Base-by-base conservation (phyloP, 2,329 filamentous ascomycete genomes). In the Apiospora kogelbergensis region DNA sequence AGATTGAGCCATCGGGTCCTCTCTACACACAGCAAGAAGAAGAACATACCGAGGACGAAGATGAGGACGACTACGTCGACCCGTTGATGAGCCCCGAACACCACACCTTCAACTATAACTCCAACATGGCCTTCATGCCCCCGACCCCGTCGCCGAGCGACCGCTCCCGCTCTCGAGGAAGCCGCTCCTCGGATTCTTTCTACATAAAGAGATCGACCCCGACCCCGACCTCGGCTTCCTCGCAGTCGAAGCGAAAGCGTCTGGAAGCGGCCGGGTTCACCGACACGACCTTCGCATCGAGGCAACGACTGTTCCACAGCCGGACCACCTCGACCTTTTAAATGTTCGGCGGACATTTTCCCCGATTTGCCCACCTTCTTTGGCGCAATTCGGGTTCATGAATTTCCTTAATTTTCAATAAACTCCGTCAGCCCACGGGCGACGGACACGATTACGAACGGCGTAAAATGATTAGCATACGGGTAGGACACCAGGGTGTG, bases 1-100 rank as follows among this genome's bases (percentile, higher is more conserved):
- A 74, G 64, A 76, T 76, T 68, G 73, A 76, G 65, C 74, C 74
- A 3, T 63, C 68, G 26, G 74, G 73, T 17, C 70, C 72, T 17
- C 42, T 74, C 3, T 46, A 68, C 68, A 0, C 40, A 67, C n/a
- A 67, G 42, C 63, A 33, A 33, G 33, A 33, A 48, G 42, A 24
- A 22, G 73, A 66, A 22, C 68, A 69, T 20, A 70, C 70, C 44
- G 69, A 48, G 2, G 68, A 67, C 2, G 45, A 46, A 13, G 44
- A 68, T 66, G 0, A 33, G 67, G 26, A 48, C 67, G 57, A 63
- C 37, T 11, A 20, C 33, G 73, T 65, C 30, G 69, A 67, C 20
- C 70, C 71, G 44, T 13, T 42, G 2, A 44, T 68, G 33, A 45
- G 41, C 42, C 68, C 68, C 41, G 57, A 67, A 10, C 40, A 37